Evolutionary conservation across 2,329 filamentous ascomycete species (phyloP), one percentile per base, ranked within the genome.

Genomic region (Arachnopeziza araneosa): DNA sequence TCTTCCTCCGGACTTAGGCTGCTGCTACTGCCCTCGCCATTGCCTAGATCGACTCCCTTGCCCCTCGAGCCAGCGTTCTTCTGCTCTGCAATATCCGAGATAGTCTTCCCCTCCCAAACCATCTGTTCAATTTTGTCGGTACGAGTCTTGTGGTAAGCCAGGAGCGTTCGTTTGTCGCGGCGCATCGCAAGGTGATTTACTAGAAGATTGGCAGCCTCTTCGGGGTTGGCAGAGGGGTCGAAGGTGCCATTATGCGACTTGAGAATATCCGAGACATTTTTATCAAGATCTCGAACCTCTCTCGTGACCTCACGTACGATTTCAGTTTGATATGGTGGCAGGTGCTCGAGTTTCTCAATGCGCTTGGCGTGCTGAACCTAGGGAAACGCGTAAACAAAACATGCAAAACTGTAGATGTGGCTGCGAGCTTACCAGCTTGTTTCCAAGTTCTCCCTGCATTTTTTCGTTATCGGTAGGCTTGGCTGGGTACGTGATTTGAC

Each of bases 301-400:
- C 92, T 88, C 1, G 91, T 89, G 54, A 96, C 89, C 22, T 86
- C 84, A 60, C 93, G 92, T 58, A 98, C 91, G 52, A 96, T 83
- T 72, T 98, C 95, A 26, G 92, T 88, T 75, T 96, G 92, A 74
- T 98, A 98, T 2, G 92, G 88, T 0, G 95, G 95, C 2, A 99
- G 83, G 73, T 96, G 86, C 32, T 87, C 79, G 59, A 99, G 84
- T 66, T 90, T 89, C 75, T 95, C 91, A 21, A 90, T 96, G 72
- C 95, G 86, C 81, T 98, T 98, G 74, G 95, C 95, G 80, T 98
- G 90, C 79, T 93, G 89, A 68, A 96, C 93, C 91, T 96, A 65
- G 6, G 55, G 51, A 26, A 24, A 26, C 7, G 19, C 8, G 5
- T 8, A 26, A 30, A 53, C 26, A 14, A 53, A 14, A 14, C 7